Base-by-base conservation (phyloP, 176 grass and related monocot genomes). In the Triticum timopheevii region DNA sequence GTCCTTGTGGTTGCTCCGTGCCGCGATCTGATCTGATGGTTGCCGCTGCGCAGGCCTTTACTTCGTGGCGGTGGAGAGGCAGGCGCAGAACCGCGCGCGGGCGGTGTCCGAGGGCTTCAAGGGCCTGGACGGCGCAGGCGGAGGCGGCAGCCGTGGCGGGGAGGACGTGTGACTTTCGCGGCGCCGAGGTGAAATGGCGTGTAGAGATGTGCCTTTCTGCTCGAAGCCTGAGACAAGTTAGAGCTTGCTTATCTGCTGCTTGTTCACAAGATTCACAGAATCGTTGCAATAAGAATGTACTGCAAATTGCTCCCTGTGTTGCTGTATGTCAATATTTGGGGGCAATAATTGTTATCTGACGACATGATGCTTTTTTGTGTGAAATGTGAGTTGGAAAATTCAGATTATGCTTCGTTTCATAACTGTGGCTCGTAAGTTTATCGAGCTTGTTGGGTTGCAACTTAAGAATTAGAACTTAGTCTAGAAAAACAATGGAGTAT, bases 11-110 rank as follows among this genome's bases (percentile, higher is more conserved):
- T 59, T 16, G 23, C 27, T 22, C 84, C 52, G 38, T 70, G 38
- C 12, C 24, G 45, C 67, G 61, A 45, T 67, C 31, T 79, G 44
- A 40, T 47, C 17, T 19, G 54, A 20, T 20, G 54, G 6, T 58
- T 20, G 17, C 19, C 54, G 5, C 54, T 58, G 2, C 20, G 19
- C 76, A 95, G 95, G 91, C 73, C 77, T 95, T 20, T 95, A 93
- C 90, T 87, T 93, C 56, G 91, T 98, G 77, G 95, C 91, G 23
- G 95, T 93, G 58, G 95, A 98, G 91, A 93, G 95, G 91, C 91
- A 98, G 44, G 84, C 91, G 65, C 95, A 98, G 83, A 95, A 93
- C 66, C 86, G 91, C 61, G 83, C 87, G 71, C 88, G 93, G 54
- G 89, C 87, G 71, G 86, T 95, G 50, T 90, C 93, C 16, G 87